Evolutionary conservation across 1,139 yeast species (phyloP), one percentile per base, ranked within the genome.

Genomic region (Nakaseomyces uthaithaninus): DNA sequence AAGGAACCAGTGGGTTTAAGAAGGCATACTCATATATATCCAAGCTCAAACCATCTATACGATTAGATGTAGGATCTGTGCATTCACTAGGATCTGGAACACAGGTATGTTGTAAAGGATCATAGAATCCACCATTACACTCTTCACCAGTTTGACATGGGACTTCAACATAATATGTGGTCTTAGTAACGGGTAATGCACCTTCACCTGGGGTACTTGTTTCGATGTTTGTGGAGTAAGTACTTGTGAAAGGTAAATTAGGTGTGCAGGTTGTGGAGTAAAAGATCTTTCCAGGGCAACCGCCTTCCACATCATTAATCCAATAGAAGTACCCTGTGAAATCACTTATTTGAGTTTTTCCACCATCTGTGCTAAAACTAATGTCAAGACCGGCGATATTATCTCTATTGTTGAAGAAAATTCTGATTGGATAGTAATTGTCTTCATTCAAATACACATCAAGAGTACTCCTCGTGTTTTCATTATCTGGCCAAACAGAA

Each of bases 371-470:
- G 7, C 12, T 16, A 8, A 28, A 28, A 4, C 12, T 6, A 8
- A 28, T 17, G 12, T 11, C 14, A 12, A 28, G 33, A 17, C 23
- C 14, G 6, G 23, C 33, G 10, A 17, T 14, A 17, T 17, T 16
- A 23, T 28, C 33, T 17, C 33, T 28, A 14, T 28, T 28, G 14
- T 28, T 28, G 14, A 9, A 28, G 11, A 28, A 28, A 9, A 28
- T 17, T 18, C 33, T 28, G 14, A 28, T 28, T 17, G 33, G 33
- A 14, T 28, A 28, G 12, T 28, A 28, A 10, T 7, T 3, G 22
- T 18, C 22, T 18, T 7, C 23, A 11, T 28, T 12, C 12, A 28
- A 28, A 15, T 16, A 10, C 6, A 28, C 33, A 2, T 16, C 23
- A 17, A 28, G 20, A 6, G 11, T 18, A 9, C 12, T 11, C 18